These are phyloP conservation scores for Coemansia sp. DNA, from an alignment of 192 early-diverging fungal species.

Conservation along the genomic window DNA sequence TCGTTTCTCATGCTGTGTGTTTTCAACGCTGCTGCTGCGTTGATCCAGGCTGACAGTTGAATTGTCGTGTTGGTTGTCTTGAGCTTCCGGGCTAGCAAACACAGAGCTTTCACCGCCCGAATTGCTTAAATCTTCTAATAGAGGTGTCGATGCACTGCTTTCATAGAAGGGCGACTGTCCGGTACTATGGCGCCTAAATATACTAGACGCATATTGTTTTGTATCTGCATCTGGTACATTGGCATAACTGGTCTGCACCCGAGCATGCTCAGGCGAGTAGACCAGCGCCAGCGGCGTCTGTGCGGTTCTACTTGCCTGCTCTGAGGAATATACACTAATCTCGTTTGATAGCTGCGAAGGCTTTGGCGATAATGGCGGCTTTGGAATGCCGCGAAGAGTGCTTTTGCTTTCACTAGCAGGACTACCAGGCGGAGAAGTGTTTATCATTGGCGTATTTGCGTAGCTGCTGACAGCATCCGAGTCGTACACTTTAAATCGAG, in stretches of 20 bases:
- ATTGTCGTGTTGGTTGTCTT: background rate
- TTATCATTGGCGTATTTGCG: slow-evolving; percentile 16
- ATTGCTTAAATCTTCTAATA: background rate
- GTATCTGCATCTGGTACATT: background rate
- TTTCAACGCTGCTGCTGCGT: background rate
- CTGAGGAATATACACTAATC: background rate
- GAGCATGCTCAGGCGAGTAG: background rate
- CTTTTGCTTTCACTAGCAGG: background rate
- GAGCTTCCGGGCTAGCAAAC: background rate
- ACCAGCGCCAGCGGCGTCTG: slow-evolving; percentile 11
- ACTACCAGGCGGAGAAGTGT: slow-evolving; percentile 9
- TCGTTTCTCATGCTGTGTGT: slow-evolving; percentile 3
- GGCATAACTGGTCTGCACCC: background rate
- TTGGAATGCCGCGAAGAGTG: background rate
- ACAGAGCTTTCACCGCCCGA: slow-evolving; percentile 8
- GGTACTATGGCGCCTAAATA: slow-evolving; percentile 28
- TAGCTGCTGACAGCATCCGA: slow-evolving; percentile 31
- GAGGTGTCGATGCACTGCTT: background rate
- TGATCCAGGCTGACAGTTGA: background rate
- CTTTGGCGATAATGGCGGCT: background rate
- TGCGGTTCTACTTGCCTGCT: background rate
- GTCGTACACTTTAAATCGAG: slow-evolving; percentile 41
- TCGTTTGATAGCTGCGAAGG: background rate
- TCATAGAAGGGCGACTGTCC: slow-evolving; percentile 1
- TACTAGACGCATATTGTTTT: background rate